These are phyloP conservation scores for Ambispora gerdemannii DNA, from an alignment of 192 early-diverging fungal species.

Conservation along the genomic window DNA sequence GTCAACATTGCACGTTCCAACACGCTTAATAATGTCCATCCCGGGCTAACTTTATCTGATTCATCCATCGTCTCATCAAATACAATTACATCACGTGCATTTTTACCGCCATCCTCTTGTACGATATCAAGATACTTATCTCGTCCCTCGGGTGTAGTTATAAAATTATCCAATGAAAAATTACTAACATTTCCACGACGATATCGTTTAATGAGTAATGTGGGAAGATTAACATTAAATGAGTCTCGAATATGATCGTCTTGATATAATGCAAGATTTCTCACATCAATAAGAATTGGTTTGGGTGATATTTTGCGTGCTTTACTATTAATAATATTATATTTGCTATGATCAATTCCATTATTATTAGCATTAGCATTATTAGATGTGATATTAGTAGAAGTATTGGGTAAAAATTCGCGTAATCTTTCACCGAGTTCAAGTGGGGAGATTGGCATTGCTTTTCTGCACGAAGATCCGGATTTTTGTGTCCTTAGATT, in stretches of 20 bases:
- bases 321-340: neutral
- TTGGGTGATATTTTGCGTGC: neutral
- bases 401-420: neutral
- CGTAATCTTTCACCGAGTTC: constrained; percentile 22
- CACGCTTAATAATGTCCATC: constrained; percentile 52
- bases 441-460: constrained; percentile 17
- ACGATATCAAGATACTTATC: constrained; percentile 39
- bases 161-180: constrained; percentile 53
- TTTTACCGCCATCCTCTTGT: constrained; percentile 1
- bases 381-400: neutral
- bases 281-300: constrained; percentile 41
- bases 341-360: neutral
- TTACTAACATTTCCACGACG: constrained; percentile 45
- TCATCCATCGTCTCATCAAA: constrained; percentile 51
- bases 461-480: constrained; percentile 17
- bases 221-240: constrained; percentile 55
- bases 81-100: constrained; percentile 39
- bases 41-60: constrained; percentile 38
- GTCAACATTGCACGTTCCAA: constrained; percentile 35
- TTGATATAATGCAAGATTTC: constrained; percentile 46
- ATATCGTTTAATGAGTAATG: constrained; percentile 51
- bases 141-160: constrained; percentile 48
- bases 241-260: constrained; percentile 44
- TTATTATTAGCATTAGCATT: constrained; percentile 15
- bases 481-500: constrained; percentile 11